Evolutionary conservation across 2,329 filamentous ascomycete species (phyloP), one percentile per base, ranked within the genome.

Genomic region (Phialemoniopsis sp.): DNA sequence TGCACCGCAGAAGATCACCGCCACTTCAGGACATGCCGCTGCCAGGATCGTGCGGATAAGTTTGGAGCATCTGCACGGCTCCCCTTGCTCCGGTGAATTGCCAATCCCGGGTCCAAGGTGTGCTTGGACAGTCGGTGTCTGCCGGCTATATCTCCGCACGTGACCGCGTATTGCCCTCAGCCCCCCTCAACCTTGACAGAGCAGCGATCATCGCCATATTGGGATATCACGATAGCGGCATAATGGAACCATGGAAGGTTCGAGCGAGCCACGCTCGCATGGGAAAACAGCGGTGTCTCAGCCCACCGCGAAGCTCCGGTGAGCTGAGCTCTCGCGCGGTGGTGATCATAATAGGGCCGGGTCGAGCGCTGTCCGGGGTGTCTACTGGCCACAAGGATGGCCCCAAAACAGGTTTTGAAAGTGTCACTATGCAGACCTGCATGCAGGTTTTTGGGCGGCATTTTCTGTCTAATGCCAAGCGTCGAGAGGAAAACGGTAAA

Each of bases 321-420:
- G 43, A 29, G 16, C 26, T 26, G 13, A 15, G 21, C 21, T 6
- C 21, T 10, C 18, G 19, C 3, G 13, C 7, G 32, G 32, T 17
- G 15, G 17, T 33, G 15, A 18, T 42, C 40, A 26, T 49, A 47
- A 50, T 52, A 49, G 49, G 49, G 32, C 40, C 42, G 45, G 45
- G 21, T 10, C 21, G 6, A 26, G 21, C 21, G 21, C 19, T 21
- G 38, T 36, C 45, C 43, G 45, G 45, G 46, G 45, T 44, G 39
- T 37, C 43, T 40, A 43, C 43, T 48, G 34, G 43, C 36, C 42
- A 14, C 19, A 26, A 40, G 34, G 28, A 13, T 15, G 15, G 32
- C 13, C 40, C 45, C 21, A 54, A 55, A 53, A 54, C 44, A 40
- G 51, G 50, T 56, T 56, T 54, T 53, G 32, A 15, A 41, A 38